Conservation (phyloP, 352 stramenopile species). For the Pythium monospermum region DNA sequence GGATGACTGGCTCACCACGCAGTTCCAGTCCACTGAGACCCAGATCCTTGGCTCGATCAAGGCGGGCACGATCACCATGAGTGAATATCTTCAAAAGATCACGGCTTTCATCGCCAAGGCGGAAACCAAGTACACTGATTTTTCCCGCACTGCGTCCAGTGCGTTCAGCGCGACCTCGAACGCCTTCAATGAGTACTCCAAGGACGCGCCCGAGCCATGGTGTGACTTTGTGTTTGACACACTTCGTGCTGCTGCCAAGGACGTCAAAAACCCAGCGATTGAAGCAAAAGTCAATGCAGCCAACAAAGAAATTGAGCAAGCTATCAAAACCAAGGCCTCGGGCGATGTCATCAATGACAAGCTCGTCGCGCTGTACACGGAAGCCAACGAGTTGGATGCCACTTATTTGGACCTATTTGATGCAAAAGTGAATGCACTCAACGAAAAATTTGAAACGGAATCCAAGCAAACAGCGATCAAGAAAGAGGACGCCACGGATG, state of each 20-base stretch:
- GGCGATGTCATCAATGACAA: neutral
- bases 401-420: neutral
- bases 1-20: neutral
- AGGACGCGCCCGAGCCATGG: neutral
- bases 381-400: neutral
- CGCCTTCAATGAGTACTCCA: neutral
- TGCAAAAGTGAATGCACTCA: neutral
- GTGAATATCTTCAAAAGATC: neutral
- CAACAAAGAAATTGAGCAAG: neutral
- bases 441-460: neutral
- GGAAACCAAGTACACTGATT: neutral
- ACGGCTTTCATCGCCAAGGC: neutral
- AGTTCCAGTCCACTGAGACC: neutral
- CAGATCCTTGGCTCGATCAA: neutral
- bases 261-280: neutral
- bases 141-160: neutral
- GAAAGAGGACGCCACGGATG: no score
- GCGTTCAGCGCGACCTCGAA: neutral
- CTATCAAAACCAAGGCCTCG: neutral
- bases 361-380: neutral
- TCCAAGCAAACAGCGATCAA: no score
- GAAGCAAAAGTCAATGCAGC: neutral
- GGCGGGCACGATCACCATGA: neutral
- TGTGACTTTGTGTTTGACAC: neutral
- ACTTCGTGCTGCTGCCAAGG: neutral